Evolutionary conservation across 805 yeast species (phyloP).

Genomic region (Suhomyces emberorum): DNA sequence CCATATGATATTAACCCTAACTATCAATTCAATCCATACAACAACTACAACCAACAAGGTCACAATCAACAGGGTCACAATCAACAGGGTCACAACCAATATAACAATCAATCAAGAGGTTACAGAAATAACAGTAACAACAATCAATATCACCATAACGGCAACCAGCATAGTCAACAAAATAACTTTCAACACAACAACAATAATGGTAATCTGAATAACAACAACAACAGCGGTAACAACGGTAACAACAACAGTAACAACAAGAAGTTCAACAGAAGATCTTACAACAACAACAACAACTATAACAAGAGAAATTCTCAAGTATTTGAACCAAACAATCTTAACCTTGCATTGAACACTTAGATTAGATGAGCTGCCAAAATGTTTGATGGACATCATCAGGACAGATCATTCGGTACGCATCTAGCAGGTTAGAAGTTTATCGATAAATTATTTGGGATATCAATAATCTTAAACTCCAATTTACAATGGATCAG

Average conservation of each 20-base stretch:
- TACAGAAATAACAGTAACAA: conserved; percentile 5
- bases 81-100: conserved; percentile 6
- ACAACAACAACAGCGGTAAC: conserved; percentile 8
- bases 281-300: conserved; percentile 18
- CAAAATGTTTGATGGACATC: too few relatives aligned
- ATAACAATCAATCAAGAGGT: conserved; percentile 4
- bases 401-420: too few relatives aligned
- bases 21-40: conserved; percentile 7
- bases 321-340: conserved; percentile 12
- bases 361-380: conserved; percentile 6
- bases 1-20: conserved; percentile 9
- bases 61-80: conserved; percentile 3
- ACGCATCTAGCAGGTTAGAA: neutral
- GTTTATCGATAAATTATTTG: neutral
- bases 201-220: too few relatives aligned
- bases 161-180: conserved; percentile 6
- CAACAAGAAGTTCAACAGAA: conserved; percentile 24
- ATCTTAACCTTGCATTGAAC: conserved; percentile 10
- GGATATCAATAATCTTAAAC: neutral
- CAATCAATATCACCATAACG: conserved; percentile 6
- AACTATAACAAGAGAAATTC: conserved; percentile 12
- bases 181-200: conserved; percentile 7
- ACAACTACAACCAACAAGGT: conserved; percentile 1
- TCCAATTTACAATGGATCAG: neutral
- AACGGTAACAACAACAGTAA: conserved; percentile 11